A percentile compares a stretch with the other conserved stretches of the same genome.
phyloP scores from a whole-genome alignment of 2,329 filamentous ascomycete genomes.

The Aspergillus sp. region DNA sequence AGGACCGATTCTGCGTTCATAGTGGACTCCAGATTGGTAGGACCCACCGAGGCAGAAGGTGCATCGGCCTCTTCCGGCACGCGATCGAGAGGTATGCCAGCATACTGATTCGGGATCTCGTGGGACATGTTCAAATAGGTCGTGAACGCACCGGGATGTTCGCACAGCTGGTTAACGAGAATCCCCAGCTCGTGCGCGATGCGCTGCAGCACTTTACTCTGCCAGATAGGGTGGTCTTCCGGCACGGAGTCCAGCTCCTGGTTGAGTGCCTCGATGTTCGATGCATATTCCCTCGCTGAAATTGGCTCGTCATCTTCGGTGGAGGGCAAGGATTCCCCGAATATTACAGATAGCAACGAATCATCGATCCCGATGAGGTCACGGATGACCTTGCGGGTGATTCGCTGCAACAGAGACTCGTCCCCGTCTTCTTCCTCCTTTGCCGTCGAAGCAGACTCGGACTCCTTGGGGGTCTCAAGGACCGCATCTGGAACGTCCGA shows the following conservation, averaged over 20 bases:
- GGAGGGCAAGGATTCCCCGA: slow-evolving; percentile 73
- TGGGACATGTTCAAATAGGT: slow-evolving; percentile 71
- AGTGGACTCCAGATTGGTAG: slow-evolving; percentile 21
- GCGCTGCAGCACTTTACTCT: slow-evolving; percentile 75
- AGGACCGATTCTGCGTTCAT: slow-evolving; percentile 31
- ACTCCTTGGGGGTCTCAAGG: slow-evolving; percentile 58
- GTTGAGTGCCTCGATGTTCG: slow-evolving; percentile 35
- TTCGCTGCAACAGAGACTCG: slow-evolving; percentile 74
- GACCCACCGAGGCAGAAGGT: slow-evolving; percentile 18
- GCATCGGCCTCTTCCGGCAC: slow-evolving; percentile 28
- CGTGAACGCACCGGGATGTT: slow-evolving; percentile 85
- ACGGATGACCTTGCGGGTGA: slow-evolving; percentile 82
- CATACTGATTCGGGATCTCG: slow-evolving; percentile 68
- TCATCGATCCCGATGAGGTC: slow-evolving; percentile 93
- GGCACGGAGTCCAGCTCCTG: slow-evolving; percentile 29
- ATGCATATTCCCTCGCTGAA: slow-evolving; percentile 34
- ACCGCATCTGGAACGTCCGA: slow-evolving; percentile 23
- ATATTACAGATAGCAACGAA: slow-evolving; percentile 76
- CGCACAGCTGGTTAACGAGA: slow-evolving; percentile 78
- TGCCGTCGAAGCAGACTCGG: slow-evolving; percentile 43
- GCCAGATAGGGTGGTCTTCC: slow-evolving; percentile 36
- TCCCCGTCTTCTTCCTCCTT: slow-evolving; percentile 49
- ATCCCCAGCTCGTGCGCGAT: slow-evolving; percentile 85
- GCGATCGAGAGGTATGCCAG: slow-evolving; percentile 64
- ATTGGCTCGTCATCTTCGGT: slow-evolving; percentile 32